These are phyloP conservation scores for Scopulariopsis brevicaulis DNA, from an alignment of 2,329 filamentous ascomycete genomes.

Conservation along the genomic window DNA sequence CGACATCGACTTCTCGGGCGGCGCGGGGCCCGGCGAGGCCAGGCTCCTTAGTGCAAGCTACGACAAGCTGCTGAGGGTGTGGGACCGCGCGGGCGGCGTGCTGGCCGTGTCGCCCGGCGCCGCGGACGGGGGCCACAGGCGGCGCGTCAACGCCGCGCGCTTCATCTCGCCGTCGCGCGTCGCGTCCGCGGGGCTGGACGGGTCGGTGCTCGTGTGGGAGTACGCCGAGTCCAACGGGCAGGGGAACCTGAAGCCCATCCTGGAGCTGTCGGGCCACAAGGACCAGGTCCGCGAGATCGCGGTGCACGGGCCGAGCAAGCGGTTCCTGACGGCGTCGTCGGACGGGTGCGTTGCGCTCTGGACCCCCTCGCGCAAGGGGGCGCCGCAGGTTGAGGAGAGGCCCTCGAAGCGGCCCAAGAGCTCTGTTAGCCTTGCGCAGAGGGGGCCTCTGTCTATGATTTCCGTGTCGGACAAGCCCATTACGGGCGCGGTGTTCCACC, in stretches of 20 bases:
- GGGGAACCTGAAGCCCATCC: constrained; percentile 59
- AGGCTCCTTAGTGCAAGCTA: constrained; percentile 87
- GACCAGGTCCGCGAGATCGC: constrained; percentile 64
- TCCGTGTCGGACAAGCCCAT: constrained; percentile 62
- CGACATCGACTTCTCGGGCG: constrained; percentile 69
- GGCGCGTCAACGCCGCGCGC: constrained; percentile 69
- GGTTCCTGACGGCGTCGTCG: constrained; percentile 74
- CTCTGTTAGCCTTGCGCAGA: constrained; percentile 44
- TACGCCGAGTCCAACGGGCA: constrained; percentile 60
- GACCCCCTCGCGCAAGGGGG: constrained; percentile 67
- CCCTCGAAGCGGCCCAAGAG: constrained; percentile 9
- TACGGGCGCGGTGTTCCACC: constrained; percentile 75
- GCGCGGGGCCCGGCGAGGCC: constrained; percentile 45
- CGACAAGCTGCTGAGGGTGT: constrained; percentile 78
- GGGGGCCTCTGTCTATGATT: constrained; percentile 68
- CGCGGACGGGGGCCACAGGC: constrained; percentile 60
- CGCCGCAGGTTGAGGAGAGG: constrained; percentile 55
- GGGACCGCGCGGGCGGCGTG: constrained; percentile 81
- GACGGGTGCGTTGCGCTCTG: constrained; percentile 84
- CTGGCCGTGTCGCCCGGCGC: constrained; percentile 62
- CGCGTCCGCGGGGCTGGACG: constrained; percentile 74
- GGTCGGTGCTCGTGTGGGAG: constrained; percentile 82
- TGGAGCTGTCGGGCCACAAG: constrained; percentile 78
- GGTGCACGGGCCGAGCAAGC: constrained; percentile 60
- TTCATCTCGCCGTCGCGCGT: constrained; percentile 64